These are phyloP conservation scores for Fusarium devonianum DNA, from an alignment of 2,329 filamentous ascomycete genomes.

Conservation along the genomic window DNA sequence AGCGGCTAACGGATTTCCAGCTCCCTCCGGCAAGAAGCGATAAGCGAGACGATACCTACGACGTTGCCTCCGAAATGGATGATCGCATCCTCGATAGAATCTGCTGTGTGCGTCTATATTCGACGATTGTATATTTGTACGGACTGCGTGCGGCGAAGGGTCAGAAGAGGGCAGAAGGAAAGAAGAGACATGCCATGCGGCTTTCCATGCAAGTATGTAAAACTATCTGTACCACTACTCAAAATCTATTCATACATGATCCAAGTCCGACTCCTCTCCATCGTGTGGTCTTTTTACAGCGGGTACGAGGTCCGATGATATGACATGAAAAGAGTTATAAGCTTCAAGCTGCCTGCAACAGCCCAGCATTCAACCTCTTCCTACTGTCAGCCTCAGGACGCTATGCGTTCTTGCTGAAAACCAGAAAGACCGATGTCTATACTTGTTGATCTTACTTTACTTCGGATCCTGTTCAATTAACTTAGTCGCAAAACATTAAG, in stretches of 20 bases:
- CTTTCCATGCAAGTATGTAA: conserved; percentile 32
- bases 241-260: conserved; percentile 17
- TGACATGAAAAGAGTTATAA: too few relatives aligned
- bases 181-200: conserved; percentile 3
- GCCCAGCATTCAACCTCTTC: too few relatives aligned
- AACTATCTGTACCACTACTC: conserved; percentile 37
- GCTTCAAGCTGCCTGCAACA: too few relatives aligned
- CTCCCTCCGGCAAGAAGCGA: conserved; percentile 44
- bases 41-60: conserved; percentile 30
- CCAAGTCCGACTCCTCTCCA: too few relatives aligned
- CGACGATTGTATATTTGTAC: background rate
- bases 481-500: conserved; percentile 1
- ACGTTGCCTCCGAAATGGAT: conserved; percentile 20
- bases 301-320: too few relatives aligned
- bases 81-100: background rate
- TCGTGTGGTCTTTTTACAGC: too few relatives aligned
- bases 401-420: background rate
- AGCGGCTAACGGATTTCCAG: conserved; percentile 33
- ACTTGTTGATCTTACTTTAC: background rate
- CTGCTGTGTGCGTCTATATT: background rate
- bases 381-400: background rate
- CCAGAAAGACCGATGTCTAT: background rate
- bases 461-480: background rate
- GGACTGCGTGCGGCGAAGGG: background rate
- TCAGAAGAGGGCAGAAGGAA: conserved; percentile 5